Evolutionary conservation across 352 stramenopile species (phyloP).

Genomic region (Phytophthora palmivora): DNA sequence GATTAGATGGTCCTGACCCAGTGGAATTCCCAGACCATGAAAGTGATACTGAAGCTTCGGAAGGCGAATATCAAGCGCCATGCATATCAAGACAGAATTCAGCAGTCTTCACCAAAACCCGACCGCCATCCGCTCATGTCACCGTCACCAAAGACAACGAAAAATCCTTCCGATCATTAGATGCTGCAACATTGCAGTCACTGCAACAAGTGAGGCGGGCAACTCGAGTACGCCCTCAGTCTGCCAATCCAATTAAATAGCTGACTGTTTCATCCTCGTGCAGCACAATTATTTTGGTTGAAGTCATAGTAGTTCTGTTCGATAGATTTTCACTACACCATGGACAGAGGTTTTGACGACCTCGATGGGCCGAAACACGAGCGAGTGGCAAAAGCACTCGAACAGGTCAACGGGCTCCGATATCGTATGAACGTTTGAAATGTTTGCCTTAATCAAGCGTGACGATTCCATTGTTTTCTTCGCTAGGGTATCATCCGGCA

Average conservation of each 20-base stretch:
- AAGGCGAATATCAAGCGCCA: neutral
- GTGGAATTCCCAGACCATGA: constrained; percentile 1
- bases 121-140: constrained; percentile 25
- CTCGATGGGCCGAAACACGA: constrained; percentile 53
- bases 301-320: neutral
- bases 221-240: constrained; percentile 55
- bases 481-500: constrained; percentile 55
- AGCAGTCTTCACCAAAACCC: constrained; percentile 6
- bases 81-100: constrained; percentile 10
- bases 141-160: constrained; percentile 6
- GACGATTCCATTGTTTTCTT: constrained; percentile 1
- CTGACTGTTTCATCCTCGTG: constrained; percentile 20
- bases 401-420: constrained; percentile 73
- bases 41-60: constrained; percentile 2
- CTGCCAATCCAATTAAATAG: constrained; percentile 32
- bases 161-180: constrained; percentile 37
- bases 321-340: constrained; percentile 11
- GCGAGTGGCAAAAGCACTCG: constrained; percentile 66
- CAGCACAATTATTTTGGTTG: too few species aligned
- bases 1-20: constrained; percentile 1
- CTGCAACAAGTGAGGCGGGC: constrained; percentile 55
- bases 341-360: constrained; percentile 27
- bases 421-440: constrained; percentile 51
- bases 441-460: neutral
- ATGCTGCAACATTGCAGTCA: constrained; percentile 45